Evolutionary conservation across 495 filamentous ascomycete genomes (phyloP), one percentile per base, ranked within the genome.

Genomic region (Xylaria cubensis): DNA sequence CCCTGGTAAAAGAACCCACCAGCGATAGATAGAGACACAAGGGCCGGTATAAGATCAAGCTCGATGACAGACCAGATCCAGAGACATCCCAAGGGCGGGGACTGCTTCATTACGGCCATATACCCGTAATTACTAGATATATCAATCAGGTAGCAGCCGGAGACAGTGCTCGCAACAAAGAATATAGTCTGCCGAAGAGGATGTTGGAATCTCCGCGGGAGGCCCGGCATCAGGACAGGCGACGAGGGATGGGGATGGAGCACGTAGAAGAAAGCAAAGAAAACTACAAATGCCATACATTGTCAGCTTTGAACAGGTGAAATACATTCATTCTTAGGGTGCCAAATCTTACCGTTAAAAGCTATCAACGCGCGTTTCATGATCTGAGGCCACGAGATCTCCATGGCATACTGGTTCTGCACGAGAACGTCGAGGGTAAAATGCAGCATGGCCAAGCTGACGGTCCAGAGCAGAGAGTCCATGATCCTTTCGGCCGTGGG

Each of bases 11-110:
- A 85, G 84, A 91, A 98, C 1, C 80, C 81, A 3, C 84, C 87
- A 51, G 93, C 83, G 12, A 85, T 81, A 10, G 87, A 80, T 55
- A 92, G 78, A 75, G 90, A 93, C 41, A 86, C 78, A 9, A 90
- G 77, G 1, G 93, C 92, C 64, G 86, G 90, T 3, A 86, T 80
- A 67, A 97, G 83, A n/a, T 91, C 83, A 82, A 98, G 88, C 82
- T 99, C 96, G 61, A 97, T 84, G 44, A 97, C 90, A 21, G 91
- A 91, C 96, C 95, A 99, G 17, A 99, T 89, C 95, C 95, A 97
- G 24, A 98, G 79, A 19, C 92, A 94, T 1, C 94, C 97, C n/a
- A 97, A 79, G 26, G 94, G 89, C 26, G 96, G 96, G 0, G 94
- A 93, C 68, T 88, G 90, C 84, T 97, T 97, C 96, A 99, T 95